Base-by-base conservation (phyloP, 78 protist genomes). In the Dictyostelium purpureum region DNA sequence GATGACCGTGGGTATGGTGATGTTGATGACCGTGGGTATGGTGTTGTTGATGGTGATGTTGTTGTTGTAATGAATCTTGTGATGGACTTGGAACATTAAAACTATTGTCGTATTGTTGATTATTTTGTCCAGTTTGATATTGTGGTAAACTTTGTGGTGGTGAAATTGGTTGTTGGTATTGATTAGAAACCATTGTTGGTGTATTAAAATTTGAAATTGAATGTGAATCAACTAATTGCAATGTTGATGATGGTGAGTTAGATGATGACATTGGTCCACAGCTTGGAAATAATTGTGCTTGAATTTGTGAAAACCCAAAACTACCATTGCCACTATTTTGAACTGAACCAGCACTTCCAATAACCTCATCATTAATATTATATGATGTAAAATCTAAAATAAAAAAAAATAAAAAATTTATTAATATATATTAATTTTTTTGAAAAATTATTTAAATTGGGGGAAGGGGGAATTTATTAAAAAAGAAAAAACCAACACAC, bases 61-160 rank as follows among this genome's bases (percentile, higher is more conserved):
- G 18, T 33, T 33, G 16, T 33, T 38, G 16, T 24, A 33, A 33
- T 63, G 33, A 33, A 63, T 63, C 71, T 63, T 63, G 71, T 33
- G 71, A 28, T 63, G 71, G 71, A 5, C 45, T 33, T 63, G 71
- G 71, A 2, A 63, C 71, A 63, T 63, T 63, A 31, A 33, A 63
- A 33, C 71, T 63, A 31, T 28, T 63, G 18, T 63, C 71, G n/a
- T n/a, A 63, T 12, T 33, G 19, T 63, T 33, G 43, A 33, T 63
- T 14, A 21, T 63, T 31, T 38, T 12, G 3, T 35, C n/a, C 18
- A 33, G 71, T 33, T 33, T 63, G 71, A 33, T 63, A 63, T 63
- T 63, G 71, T 63, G 71, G 71, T 63, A 63, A 63, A 63, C 71
- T 63, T 63, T 63, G 71, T 63, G 71, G 71, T 63, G 71, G 71